Evolutionary conservation across 768 basidiomycete species (phyloP), one percentile per base, ranked within the genome.

Genomic region (Asterophora lycoperdoides): DNA sequence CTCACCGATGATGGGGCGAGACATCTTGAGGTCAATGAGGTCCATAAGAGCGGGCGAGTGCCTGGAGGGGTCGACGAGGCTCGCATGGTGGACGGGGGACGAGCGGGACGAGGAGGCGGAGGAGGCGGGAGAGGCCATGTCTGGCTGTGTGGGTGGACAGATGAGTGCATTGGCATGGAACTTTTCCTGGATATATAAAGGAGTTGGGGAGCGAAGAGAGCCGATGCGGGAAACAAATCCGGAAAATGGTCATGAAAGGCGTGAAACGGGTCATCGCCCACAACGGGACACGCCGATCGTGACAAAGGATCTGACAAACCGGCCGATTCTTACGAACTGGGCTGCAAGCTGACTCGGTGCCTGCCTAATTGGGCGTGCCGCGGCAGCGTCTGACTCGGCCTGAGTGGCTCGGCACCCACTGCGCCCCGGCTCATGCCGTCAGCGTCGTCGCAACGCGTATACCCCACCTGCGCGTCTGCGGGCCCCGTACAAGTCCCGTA

Each of bases 11-110:
- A 89, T 64, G 26, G 75, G 72, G 44, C 73, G 68, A 43, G 80
- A 72, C 51, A 88, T 66, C 67, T 84, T 81, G 58, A 83, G 64
- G 56, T 83, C 79, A 56, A 88, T 68, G 55, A 90, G 79, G 63
- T 86, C 74, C 46, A 88, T 72, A 41, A 88, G 75, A 11, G 77
- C 83, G 11, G 80, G 79, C 1, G 81, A 79, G 63, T 89, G 87
- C 0, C 68, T 60, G 0, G 80, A 63, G 14, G 84, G 72, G 66
- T 86, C 79, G 41, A 87, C 79, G 62, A 88, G 81, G 52, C 68
- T 70, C 19, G 71, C 70, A 19, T 65, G 72, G 60, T 77, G 73
- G 51, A 74, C 49, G 13, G 69, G 60, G 13, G 70, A 68, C 9
- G 65, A 62, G 13, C 57, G 55, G 40, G 63, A 44, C 41, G 65